Percentiles rank a stretch among this genome's conserved stretches.
phyloP scores from a whole-genome alignment of 306 rosid genomes.

The Cercis canadensis region DNA sequence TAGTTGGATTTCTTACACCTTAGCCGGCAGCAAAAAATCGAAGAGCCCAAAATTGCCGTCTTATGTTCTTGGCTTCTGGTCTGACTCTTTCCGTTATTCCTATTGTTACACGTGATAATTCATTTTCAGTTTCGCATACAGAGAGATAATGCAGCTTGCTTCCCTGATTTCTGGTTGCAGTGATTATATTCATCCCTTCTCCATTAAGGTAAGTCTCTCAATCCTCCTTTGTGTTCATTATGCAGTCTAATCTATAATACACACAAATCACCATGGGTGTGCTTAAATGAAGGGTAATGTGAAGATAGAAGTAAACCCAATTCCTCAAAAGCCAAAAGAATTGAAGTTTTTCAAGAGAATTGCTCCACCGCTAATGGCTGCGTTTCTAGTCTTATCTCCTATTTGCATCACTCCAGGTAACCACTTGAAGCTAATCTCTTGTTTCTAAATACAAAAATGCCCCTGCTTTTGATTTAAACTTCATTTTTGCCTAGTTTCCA shows the following conservation, averaged over 20 bases:
- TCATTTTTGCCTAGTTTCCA: background rate
- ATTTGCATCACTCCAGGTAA: slow-evolving; percentile 56
- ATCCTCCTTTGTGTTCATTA: background rate
- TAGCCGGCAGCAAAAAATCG: too few relatives aligned
- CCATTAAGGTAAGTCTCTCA: slow-evolving; percentile 46
- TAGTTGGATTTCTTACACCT: too few relatives aligned
- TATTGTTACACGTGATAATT: too few relatives aligned
- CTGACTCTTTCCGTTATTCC: too few relatives aligned
- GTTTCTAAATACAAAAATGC: slow-evolving; percentile 24
- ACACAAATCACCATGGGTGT: background rate
- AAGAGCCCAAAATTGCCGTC: too few relatives aligned
- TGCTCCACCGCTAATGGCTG: slow-evolving; percentile 67
- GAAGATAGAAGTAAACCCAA: slow-evolving; percentile 36
- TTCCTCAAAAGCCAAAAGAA: slow-evolving; percentile 35
- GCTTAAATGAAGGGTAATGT: slow-evolving; percentile 36
- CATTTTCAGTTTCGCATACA: too few relatives aligned
- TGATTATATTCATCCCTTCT: slow-evolving; percentile 18
- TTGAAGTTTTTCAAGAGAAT: slow-evolving; percentile 47
- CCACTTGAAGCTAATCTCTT: too few relatives aligned
- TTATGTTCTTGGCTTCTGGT: too few relatives aligned
- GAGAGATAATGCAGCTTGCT: slow-evolving; percentile 49
- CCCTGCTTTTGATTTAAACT: slow-evolving; percentile 30
- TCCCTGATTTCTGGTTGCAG: slow-evolving; percentile 33
- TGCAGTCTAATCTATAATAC: background rate
- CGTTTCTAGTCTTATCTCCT: slow-evolving; percentile 63